Evolutionary conservation across 2,329 filamentous ascomycete genomes (phyloP).

Genomic region (Fusarium sublunatum): DNA sequence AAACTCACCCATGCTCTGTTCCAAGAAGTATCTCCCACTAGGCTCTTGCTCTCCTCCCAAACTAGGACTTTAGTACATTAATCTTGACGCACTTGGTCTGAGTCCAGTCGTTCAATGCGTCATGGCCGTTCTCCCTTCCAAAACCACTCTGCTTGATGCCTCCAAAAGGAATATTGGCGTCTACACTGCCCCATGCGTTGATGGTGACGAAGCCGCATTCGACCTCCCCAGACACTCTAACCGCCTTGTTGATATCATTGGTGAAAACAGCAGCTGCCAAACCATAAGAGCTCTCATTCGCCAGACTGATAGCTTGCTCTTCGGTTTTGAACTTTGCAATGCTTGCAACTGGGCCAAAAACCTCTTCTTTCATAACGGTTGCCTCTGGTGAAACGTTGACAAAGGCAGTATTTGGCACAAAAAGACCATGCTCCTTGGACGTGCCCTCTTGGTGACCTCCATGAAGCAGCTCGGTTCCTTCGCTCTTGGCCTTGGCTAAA

Average conservation of each 20-base stretch:
- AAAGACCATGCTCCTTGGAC: conserved; percentile 34
- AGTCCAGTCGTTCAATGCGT: conserved; percentile 46
- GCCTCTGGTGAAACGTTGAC: conserved; percentile 29
- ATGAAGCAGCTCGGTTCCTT: conserved; percentile 29
- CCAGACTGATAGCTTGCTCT: conserved; percentile 9
- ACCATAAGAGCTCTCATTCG: conserved; percentile 12
- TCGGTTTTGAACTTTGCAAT: conserved; percentile 12
- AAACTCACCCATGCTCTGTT: too few relatives aligned
- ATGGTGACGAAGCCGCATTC: conserved; percentile 68
- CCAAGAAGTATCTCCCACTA: too few relatives aligned
- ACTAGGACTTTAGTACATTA: background rate
- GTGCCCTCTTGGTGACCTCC: conserved; percentile 21
- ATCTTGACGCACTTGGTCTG: conserved; percentile 43
- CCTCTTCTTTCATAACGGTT: conserved; percentile 9
- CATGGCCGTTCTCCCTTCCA: conserved; percentile 33
- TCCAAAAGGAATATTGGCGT: conserved; percentile 16
- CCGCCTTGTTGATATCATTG: conserved; percentile 54
- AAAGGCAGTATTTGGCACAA: conserved; percentile 45
- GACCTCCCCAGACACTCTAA: conserved; percentile 62
- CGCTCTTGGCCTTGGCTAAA: conserved; percentile 48
- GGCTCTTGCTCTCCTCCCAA: background rate
- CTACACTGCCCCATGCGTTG: conserved; percentile 51
- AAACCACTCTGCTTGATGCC: conserved; percentile 29
- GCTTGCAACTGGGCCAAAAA: conserved; percentile 18
- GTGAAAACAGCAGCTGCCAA: conserved; percentile 57